Percentiles rank a stretch among this genome's conserved stretches.
Conservation (phyloP, 2,329 filamentous ascomycete species). For the Colletotrichum sp. region DNA sequence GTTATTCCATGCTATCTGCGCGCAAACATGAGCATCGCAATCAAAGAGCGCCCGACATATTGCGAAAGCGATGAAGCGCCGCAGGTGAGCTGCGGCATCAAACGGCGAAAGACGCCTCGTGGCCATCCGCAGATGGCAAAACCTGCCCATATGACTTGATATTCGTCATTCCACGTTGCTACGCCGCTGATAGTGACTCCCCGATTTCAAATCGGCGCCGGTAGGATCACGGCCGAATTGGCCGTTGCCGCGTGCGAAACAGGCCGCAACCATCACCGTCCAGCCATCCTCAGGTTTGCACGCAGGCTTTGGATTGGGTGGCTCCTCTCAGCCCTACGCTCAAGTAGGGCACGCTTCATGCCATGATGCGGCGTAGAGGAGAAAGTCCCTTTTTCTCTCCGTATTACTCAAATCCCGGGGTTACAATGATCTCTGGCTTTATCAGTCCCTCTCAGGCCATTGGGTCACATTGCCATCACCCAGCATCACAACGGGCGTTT, state of each 20-base stretch:
- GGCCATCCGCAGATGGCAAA: neutral
- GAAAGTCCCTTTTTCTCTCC: neutral
- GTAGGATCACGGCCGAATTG: neutral
- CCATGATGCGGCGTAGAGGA: neutral
- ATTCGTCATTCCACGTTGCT: neutral
- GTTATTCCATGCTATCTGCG: neutral
- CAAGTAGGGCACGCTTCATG: neutral
- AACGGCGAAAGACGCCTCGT: neutral
- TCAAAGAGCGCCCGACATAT: neutral
- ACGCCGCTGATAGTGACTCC: neutral
- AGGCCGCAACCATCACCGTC: neutral
- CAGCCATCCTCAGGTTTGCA: neutral
- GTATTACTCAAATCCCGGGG: neutral
- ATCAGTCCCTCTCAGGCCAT: neutral
- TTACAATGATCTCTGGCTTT: neutral
- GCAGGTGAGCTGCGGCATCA: neutral
- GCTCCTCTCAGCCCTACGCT: constrained; percentile 12
- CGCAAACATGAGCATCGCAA: neutral
- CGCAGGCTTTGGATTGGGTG: neutral
- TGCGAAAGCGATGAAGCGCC: neutral
- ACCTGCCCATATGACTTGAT: neutral
- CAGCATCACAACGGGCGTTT: neutral
- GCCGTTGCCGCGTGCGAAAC: neutral
- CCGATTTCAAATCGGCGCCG: neutral
- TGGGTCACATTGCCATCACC: neutral